Conservation (phyloP, 2,329 filamentous ascomycete genomes). For the Sodiomyces alkalinus region DNA sequence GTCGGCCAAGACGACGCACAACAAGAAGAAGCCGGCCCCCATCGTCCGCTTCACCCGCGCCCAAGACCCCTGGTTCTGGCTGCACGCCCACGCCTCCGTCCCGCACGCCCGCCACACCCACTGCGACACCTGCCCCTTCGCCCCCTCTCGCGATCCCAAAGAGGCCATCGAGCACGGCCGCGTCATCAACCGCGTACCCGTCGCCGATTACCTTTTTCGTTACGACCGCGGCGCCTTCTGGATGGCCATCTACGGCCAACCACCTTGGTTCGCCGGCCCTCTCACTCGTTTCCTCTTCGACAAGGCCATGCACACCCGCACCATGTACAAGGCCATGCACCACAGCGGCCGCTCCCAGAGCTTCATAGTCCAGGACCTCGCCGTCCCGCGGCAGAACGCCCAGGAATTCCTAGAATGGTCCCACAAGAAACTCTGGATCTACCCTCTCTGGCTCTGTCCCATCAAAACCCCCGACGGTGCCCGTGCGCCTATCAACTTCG, state of each 20-base stretch:
- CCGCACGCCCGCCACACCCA: neutral
- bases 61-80: conserved; percentile 49
- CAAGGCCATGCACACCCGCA: conserved; percentile 43
- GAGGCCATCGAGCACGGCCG: neutral
- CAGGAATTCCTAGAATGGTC: conserved; percentile 15
- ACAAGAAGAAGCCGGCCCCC: neutral
- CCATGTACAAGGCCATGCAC: conserved; percentile 48
- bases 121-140: conserved; percentile 1
- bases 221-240: conserved; percentile 53
- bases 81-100: conserved; percentile 33
- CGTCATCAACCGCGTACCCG: conserved; percentile 10
- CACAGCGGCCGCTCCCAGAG: conserved; percentile 36
- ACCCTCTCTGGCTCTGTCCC: conserved; percentile 15
- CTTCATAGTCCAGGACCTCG: conserved; percentile 49
- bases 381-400: conserved; percentile 35
- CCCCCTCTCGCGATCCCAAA: neutral
- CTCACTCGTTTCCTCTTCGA: conserved; percentile 47
- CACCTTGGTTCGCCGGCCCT: too few species aligned
- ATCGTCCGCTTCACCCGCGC: conserved; percentile 30
- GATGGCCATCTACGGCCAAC: conserved; percentile 42
- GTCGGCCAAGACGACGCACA: too few species aligned
- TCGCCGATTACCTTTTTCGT: conserved; percentile 39
- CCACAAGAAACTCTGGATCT: conserved; percentile 9
- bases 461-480: conserved; percentile 4
- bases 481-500: neutral